Base-by-base conservation (phyloP, 257 asterid species). In the Lycium barbarum region DNA sequence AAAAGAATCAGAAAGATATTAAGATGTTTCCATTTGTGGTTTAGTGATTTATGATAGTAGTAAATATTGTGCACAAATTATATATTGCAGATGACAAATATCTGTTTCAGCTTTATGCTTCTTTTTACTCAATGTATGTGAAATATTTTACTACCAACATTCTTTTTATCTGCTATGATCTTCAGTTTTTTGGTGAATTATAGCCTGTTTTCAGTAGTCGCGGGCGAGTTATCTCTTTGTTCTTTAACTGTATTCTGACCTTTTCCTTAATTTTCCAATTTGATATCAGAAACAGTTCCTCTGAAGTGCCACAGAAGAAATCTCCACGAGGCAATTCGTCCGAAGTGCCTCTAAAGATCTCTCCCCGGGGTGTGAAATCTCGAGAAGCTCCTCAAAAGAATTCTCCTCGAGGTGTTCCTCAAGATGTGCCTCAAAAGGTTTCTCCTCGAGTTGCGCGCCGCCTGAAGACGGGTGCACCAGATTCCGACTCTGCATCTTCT, bases 381-480 rank as follows among this genome's bases (percentile, higher is more conserved):
- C 68, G 89, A 0, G 92, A 90, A 79, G 85, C 58, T 65, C 62
- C 92, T n/a, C 91, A 57, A 83, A 90, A 85, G 86, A n/a, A 74
- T 53, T 87, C 89, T 43, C 88, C 90, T 62, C 83, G 90, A 38
- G 74, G 85, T 35, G 65, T 49, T 73, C 85, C 90, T 59, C 86
- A 85, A 51, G 88, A 86, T 36, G 87, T 45, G 15, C 54, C 89
- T 66, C 84, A 80, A 47, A 89, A 83, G 70, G 53, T 71, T 63
- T 96, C 99, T 65, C 98, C 95, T 2, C 90, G 94, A 47, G 94
- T 92, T 73, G 94, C 87, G n/a, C 97, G 95, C 17, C 94, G 92
- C 88, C 94, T 96, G 79, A 93, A 90, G 93, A 87, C 92, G 0
- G 82, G 90, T 1, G 85, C 93, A 1, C 90, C 89, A 8, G 93